Percentiles rank a stretch among this genome's conserved stretches.
Conservation (phyloP, 2,329 filamentous ascomycete genomes). For the Ophiostoma ulmi region DNA sequence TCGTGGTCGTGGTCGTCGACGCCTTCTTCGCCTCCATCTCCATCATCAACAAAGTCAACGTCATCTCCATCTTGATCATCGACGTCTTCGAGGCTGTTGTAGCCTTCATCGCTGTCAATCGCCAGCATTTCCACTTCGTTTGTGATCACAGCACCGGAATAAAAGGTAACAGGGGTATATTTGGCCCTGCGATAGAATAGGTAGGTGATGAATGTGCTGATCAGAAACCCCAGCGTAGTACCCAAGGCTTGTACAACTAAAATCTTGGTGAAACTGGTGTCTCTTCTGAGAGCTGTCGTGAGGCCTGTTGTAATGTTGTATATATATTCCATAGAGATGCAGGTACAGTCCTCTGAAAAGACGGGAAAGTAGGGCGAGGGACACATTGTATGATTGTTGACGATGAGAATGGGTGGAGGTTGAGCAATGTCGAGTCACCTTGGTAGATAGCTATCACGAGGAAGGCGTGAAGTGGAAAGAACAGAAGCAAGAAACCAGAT, state of each 20-base stretch:
- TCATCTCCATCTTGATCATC: too few relatives aligned
- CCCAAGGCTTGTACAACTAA: neutral
- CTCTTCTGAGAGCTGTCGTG: too few relatives aligned
- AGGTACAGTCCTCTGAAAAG: neutral
- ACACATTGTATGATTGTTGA: neutral
- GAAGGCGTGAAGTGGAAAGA: too few relatives aligned
- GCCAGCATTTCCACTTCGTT: neutral
- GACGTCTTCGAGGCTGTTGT: neutral
- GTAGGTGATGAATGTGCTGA: neutral
- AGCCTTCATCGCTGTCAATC: neutral
- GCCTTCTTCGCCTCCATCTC: too few relatives aligned
- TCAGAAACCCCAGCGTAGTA: neutral
- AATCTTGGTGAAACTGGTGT: too few relatives aligned
- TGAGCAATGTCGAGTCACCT: neutral
- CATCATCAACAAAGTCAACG: neutral
- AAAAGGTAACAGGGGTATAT: too few relatives aligned
- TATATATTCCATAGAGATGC: neutral
- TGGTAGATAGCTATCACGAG: too few relatives aligned
- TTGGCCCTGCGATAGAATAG: too few relatives aligned
- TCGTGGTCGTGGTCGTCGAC: neutral
- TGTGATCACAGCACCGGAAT: too few relatives aligned
- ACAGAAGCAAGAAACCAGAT: too few relatives aligned
- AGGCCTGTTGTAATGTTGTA: neutral
- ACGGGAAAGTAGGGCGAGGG: neutral
- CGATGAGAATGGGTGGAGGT: neutral